phyloP scores from a whole-genome alignment of 2,329 filamentous ascomycete genomes.

The Aspergillus sergii region DNA sequence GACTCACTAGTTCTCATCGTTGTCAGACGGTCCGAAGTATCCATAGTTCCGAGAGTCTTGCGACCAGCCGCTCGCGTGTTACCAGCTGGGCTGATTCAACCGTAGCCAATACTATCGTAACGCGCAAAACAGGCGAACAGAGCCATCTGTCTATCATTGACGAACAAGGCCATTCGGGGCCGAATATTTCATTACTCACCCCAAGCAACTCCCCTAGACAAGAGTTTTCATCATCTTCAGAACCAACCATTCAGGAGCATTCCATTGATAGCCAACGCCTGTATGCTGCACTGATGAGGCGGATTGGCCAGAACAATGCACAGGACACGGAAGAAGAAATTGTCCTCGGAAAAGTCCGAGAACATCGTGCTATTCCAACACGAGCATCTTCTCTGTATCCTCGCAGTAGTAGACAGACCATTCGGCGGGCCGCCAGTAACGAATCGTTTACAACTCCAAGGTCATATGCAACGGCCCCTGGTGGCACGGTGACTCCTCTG shows the following conservation, averaged over 20 bases:
- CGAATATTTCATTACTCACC: neutral
- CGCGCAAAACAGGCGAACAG: constrained; percentile 33
- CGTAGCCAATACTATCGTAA: constrained; percentile 42
- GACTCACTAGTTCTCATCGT: constrained; percentile 6
- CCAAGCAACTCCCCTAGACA: constrained; percentile 4
- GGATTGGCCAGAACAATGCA: constrained; percentile 33
- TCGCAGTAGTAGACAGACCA: constrained; percentile 27
- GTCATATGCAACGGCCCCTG: constrained; percentile 36
- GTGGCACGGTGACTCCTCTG: constrained; percentile 26
- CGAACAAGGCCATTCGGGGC: constrained; percentile 38
- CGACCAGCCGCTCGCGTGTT: constrained; percentile 46
- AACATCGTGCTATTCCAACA: constrained; percentile 33
- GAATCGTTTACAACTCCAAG: constrained; percentile 31
- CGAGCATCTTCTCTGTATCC: constrained; percentile 29
- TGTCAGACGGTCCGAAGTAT: constrained; percentile 26
- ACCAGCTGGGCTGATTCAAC: constrained; percentile 54
- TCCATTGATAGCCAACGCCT: constrained; percentile 43
- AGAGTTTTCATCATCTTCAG: constrained; percentile 18
- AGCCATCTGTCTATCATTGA: constrained; percentile 48
- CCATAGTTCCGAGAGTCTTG: constrained; percentile 37
- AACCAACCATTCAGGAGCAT: constrained; percentile 22
- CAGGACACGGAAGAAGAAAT: constrained; percentile 27
- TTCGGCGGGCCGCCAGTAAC: constrained; percentile 36
- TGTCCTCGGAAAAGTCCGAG: constrained; percentile 32
- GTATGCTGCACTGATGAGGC: constrained; percentile 47